Base-by-base conservation (phyloP, 73 alveolate species). In the Tetrahymena malaccensis region DNA sequence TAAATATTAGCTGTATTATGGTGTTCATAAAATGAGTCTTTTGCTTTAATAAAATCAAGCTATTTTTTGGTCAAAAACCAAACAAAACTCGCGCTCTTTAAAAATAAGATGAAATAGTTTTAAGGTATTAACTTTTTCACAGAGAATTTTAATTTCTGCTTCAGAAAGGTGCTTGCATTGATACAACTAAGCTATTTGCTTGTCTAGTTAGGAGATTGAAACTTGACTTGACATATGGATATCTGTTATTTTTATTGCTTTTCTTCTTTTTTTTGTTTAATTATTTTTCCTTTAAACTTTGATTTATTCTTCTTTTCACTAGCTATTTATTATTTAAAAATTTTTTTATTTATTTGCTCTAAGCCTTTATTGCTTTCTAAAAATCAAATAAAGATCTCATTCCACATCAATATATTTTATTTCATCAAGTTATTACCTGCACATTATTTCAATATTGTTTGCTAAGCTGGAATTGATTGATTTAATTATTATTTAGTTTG, bases 141-240 rank as follows among this genome's bases (percentile, higher is more conserved):
- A 98, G 57, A 98, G 98, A 34, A 94, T 95, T 95, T 96, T 97
- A 93, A 98, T 98, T 94, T 98, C 99, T 55, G 93, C 96, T 97
- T 98, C 99, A 85, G 97, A 83, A 57, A 98, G 97, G 43, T 98
- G 98, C 85, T 84, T 85, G 96, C 98, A 96, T 85, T 84, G 56
- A 93, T 57, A 94, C 27, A 96, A 89, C 89, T 70, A 70, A 70
- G 89, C 89, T 70, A 70, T 70, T 70, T 70, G 43, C 11, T 31
- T 70, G 37, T 70, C 89, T 83, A 94, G 83, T 31, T 70, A 19
- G 37, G 89, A 12, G 89, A 70, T 70, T 70, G 89, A 70, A 70
- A 70, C 22, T 70, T 70, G 43, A 70, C 43, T 13, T 0, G 83
- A 10, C 89, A 70, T 70, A 70, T 70, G 89, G 89, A 70, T 70